phyloP scores from a whole-genome alignment of 164 flowering plant genomes.

The Annona squamosa region DNA sequence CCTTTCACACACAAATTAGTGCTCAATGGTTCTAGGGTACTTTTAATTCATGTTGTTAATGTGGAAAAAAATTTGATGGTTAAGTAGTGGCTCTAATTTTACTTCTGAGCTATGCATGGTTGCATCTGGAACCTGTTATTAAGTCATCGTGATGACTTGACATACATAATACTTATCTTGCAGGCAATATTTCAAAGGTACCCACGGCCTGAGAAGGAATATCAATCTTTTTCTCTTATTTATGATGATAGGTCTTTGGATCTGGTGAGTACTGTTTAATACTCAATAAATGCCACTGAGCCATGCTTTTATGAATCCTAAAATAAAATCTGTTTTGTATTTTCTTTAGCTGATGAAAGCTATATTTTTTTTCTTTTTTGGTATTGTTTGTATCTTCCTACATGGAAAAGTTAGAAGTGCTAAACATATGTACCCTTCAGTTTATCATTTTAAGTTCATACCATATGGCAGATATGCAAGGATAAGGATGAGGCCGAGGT shows the following conservation, averaged over 20 bases:
- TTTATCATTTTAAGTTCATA: constrained; percentile 3
- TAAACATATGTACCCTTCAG: background rate
- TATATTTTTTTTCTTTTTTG: background rate
- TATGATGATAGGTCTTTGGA: constrained; percentile 75
- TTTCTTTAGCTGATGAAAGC: background rate
- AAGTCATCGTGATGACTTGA: constrained; percentile 1
- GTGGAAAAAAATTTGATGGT: background rate
- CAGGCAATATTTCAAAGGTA: constrained; percentile 90
- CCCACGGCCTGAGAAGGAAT: constrained; percentile 92
- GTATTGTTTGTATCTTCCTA: background rate
- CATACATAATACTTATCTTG: constrained; percentile 11
- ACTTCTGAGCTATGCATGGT: background rate
- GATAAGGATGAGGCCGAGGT: constrained; percentile 97
- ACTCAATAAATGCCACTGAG: background rate
- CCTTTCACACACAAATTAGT: background rate
- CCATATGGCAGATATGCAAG: constrained; percentile 72
- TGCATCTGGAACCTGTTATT: background rate
- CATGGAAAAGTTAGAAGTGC: background rate
- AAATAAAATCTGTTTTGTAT: background rate
- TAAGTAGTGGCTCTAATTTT: background rate
- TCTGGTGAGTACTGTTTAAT: constrained; percentile 44
- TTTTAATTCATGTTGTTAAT: no score
- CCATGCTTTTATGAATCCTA: background rate
- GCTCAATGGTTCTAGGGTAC: background rate
- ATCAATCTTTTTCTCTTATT: constrained; percentile 89